A percentile compares a stretch with the other conserved stretches of the same genome.
phyloP scores from a whole-genome alignment of 352 stramenopile species.

The Phytopythium helicoides region DNA sequence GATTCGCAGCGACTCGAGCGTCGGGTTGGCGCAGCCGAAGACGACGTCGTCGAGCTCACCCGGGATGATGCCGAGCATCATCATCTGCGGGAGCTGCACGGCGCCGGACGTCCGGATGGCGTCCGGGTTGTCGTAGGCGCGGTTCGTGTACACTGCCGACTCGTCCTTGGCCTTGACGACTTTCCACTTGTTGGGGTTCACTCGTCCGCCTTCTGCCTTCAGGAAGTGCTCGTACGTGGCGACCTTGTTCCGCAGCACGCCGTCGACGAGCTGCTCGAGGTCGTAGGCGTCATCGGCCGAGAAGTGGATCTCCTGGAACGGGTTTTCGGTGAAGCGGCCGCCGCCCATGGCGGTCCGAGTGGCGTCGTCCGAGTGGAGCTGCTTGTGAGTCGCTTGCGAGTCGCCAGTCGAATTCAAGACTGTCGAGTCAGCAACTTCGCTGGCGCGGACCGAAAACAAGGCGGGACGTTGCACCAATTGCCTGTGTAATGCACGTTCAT shows the following conservation, averaged over 20 bases:
- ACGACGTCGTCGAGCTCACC: constrained; percentile 41
- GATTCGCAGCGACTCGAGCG: constrained; percentile 25
- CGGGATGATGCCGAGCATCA: constrained; percentile 25
- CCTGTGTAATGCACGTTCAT: too few species aligned
- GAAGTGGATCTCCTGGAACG: constrained; percentile 24
- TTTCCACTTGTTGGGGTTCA: constrained; percentile 19
- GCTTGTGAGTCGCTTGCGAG: too few species aligned
- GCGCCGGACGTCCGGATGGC: too few species aligned
- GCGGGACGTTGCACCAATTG: too few species aligned
- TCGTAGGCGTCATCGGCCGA: constrained; percentile 14
- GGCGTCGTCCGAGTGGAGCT: too few species aligned
- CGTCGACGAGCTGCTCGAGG: constrained; percentile 18
- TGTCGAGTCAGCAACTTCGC: too few species aligned
- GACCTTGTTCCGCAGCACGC: constrained; percentile 20
- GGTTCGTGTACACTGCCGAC: too few species aligned
- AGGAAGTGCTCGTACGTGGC: constrained; percentile 27
- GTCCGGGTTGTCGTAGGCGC: too few species aligned
- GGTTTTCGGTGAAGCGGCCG: constrained; percentile 23
- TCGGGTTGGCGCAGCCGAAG: constrained; percentile 31
- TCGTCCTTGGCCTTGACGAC: constrained; percentile 9
- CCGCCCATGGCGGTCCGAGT: constrained; percentile 16
- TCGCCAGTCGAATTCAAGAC: too few species aligned
- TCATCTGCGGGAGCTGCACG: constrained; percentile 1
- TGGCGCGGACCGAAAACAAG: too few species aligned
- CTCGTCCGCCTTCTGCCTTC: constrained; percentile 24